These are phyloP conservation scores for Alternaria alternata DNA, from an alignment of 2,329 filamentous ascomycete species.

Conservation along the genomic window DNA sequence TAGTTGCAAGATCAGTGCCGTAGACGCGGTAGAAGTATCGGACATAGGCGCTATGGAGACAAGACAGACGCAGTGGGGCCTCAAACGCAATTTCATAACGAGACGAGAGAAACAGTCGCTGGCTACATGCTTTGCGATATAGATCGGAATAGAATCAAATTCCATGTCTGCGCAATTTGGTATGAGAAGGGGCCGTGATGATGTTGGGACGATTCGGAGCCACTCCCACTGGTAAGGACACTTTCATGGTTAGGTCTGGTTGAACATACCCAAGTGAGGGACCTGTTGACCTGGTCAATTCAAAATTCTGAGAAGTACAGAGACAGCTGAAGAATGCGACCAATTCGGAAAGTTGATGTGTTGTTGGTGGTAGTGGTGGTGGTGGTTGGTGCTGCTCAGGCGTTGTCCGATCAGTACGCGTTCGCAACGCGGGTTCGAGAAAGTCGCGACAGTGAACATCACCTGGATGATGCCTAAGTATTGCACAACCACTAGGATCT, in stretches of 20 bases:
- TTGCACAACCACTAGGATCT: background rate
- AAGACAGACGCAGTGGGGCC: slow-evolving; percentile 3
- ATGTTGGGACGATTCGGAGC: background rate
- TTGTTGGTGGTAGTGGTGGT: background rate
- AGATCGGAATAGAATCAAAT: background rate
- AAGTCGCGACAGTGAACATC: background rate
- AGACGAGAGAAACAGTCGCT: background rate
- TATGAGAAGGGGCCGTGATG: background rate
- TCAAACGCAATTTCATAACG: background rate
- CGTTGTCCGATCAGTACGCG: background rate
- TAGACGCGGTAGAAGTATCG: slow-evolving; percentile 3
- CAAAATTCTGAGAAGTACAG: accelerated
- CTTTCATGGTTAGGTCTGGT: no score
- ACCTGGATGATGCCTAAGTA: background rate
- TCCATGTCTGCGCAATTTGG: no score
- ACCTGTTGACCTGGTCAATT: background rate
- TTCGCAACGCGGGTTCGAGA: background rate
- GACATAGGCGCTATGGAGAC: background rate
- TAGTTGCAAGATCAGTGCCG: background rate
- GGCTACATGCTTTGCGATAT: background rate
- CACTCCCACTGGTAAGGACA: background rate
- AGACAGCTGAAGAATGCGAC: no score
- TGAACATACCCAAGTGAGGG: background rate
- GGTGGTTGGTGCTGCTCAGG: background rate
- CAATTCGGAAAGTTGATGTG: background rate